These are phyloP conservation scores for Tetrapisispora nanseiensis DNA, from an alignment of 805 yeast genomes.

Conservation along the genomic window DNA sequence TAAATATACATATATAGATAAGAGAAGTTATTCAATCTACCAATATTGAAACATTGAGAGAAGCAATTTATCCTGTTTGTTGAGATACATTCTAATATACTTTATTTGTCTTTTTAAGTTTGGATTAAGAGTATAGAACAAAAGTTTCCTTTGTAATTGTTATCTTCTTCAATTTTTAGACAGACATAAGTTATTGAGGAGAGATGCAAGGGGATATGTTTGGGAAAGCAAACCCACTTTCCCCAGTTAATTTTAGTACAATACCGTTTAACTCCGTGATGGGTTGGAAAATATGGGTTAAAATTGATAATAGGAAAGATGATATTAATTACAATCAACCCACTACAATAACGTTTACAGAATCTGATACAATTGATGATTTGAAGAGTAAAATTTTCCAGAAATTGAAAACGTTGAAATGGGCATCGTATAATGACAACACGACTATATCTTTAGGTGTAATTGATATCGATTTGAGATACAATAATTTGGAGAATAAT, in stretches of 20 bases:
- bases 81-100: too few species aligned
- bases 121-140: too few species aligned
- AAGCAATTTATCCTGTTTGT: too few species aligned
- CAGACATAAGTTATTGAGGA: too few species aligned
- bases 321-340: slow-evolving; percentile 33
- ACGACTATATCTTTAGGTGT: slow-evolving; percentile 61
- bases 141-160: too few species aligned
- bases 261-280: slow-evolving; percentile 6
- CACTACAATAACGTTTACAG: slow-evolving; percentile 55
- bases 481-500: neutral
- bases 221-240: neutral
- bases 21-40: too few species aligned
- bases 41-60: too few species aligned
- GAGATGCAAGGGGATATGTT: slow-evolving; percentile 1
- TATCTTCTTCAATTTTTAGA: too few species aligned
- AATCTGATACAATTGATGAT: slow-evolving; percentile 70
- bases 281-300: slow-evolving; percentile 21
- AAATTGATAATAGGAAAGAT: slow-evolving; percentile 10
- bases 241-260: neutral
- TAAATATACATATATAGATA: too few species aligned
- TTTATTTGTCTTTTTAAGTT: too few species aligned
- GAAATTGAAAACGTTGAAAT: slow-evolving; percentile 48
- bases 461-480: slow-evolving; percentile 13
- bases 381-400: slow-evolving; percentile 53
- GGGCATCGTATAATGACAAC: slow-evolving; percentile 42